Evolutionary conservation across 2,329 filamentous ascomycete species (phyloP).

Genomic region (Trichoderma sp.): DNA sequence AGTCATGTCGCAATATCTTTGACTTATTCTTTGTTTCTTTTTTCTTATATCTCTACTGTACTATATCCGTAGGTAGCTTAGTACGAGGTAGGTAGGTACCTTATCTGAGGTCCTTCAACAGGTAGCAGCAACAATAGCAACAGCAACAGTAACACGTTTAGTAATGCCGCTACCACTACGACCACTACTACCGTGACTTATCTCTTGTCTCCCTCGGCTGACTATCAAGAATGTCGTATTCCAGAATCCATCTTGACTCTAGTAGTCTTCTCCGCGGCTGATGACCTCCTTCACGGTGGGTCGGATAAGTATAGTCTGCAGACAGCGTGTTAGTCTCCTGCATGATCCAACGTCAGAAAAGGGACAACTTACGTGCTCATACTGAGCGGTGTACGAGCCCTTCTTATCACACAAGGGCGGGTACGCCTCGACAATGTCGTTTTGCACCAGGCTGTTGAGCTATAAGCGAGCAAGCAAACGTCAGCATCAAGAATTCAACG

Average conservation of each 20-base stretch:
- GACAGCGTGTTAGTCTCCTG: not conserved
- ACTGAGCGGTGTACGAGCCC: conserved; percentile 92
- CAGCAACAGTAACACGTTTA: not conserved
- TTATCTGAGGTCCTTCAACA: not conserved
- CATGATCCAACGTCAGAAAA: not conserved
- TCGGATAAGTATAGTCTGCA: conserved; percentile 70
- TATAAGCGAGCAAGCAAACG: conserved; percentile 33
- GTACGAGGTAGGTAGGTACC: not conserved
- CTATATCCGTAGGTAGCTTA: not conserved
- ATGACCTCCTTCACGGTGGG: conserved; percentile 85
- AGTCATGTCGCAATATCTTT: not conserved
- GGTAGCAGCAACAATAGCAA: not conserved
- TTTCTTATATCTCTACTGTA: not conserved
- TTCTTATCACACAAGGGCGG: conserved; percentile 88
- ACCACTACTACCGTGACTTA: not conserved
- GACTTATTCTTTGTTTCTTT: not conserved
- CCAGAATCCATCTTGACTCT: conserved; percentile 33
- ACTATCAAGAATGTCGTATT: conserved; percentile 26
- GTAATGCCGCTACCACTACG: not conserved
- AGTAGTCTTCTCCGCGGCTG: conserved; percentile 83
- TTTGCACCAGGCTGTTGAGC: conserved; percentile 82
- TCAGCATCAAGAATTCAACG: not conserved
- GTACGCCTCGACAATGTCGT: conserved; percentile 85
- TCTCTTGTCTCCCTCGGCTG: not conserved
- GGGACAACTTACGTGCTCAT: conserved; percentile 75